These are phyloP conservation scores for Solanum neorickii DNA, from an alignment of 257 asterid genomes.

Conservation along the genomic window DNA sequence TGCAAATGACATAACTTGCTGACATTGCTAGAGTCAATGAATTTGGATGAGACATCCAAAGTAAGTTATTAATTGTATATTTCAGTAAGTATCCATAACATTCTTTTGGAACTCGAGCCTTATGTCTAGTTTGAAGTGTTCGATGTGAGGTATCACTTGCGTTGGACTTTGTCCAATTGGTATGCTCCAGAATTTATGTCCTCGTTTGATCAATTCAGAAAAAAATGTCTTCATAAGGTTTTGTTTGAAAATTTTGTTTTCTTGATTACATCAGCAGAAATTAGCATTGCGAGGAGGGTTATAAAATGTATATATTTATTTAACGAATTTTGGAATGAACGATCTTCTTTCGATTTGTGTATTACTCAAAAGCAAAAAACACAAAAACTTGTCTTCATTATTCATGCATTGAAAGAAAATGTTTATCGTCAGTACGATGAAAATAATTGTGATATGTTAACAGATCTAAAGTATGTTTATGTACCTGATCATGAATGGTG, in stretches of 20 bases:
- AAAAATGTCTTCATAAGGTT: neutral
- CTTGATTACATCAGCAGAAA: too few relatives aligned
- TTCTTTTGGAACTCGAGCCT: neutral
- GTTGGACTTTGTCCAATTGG: neutral
- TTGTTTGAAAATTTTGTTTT: too few relatives aligned
- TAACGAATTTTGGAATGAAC: too few relatives aligned
- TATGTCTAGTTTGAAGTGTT: neutral
- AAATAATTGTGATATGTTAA: neutral
- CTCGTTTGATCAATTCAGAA: neutral
- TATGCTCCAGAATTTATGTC: neutral
- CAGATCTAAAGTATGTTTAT: neutral
- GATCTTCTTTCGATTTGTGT: too few relatives aligned
- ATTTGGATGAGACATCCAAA: neutral
- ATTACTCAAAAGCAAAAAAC: too few relatives aligned
- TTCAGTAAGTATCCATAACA: neutral
- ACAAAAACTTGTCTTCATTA: neutral
- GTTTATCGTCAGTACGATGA: neutral
- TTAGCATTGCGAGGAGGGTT: too few relatives aligned
- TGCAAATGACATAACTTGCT: neutral
- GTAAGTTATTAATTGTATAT: neutral
- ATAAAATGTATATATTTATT: too few relatives aligned
- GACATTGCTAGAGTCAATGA: neutral
- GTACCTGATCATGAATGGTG: neutral
- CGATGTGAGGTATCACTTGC: neutral
- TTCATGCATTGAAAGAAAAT: neutral